A percentile compares a stretch with the other conserved stretches of the same genome.
Evolutionary conservation across 352 stramenopile species (phyloP).

Genomic region (Phytopythium vexans): DNA sequence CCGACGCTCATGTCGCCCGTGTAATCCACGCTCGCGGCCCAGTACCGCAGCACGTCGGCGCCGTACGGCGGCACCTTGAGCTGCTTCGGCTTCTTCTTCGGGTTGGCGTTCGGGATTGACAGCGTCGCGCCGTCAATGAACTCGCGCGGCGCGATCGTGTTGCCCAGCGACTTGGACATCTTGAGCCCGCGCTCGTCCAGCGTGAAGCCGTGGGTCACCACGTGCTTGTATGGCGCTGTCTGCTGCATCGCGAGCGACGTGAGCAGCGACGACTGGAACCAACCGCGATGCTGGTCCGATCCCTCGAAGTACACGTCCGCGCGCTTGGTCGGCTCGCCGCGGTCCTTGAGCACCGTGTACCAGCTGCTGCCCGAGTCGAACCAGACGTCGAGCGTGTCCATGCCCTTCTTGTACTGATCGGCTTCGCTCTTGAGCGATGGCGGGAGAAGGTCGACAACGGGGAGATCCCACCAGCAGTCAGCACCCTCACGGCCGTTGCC

Average conservation of each 20-base stretch:
- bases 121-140: constrained; percentile 93
- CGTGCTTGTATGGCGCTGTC: constrained; percentile 92
- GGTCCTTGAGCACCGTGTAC: constrained; percentile 50
- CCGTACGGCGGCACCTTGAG: constrained; percentile 90
- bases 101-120: constrained; percentile 38
- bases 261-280: constrained; percentile 98
- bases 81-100: constrained; percentile 61
- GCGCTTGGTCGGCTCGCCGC: constrained; percentile 63
- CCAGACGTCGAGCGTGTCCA: constrained; percentile 99
- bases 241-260: constrained; percentile 88
- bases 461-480: constrained; percentile 96
- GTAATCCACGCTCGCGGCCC: constrained; percentile 98
- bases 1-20: constrained; percentile 94
- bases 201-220: constrained; percentile 99
- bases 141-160: constrained; percentile 92
- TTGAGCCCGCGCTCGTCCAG: constrained; percentile 98
- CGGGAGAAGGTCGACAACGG: constrained; percentile 63
- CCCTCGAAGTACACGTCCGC: constrained; percentile 97
- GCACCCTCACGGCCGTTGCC: constrained; percentile 83
- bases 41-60: constrained; percentile 96
- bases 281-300: constrained; percentile 97
- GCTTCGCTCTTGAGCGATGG: constrained; percentile 57
- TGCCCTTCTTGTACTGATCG: constrained; percentile 92
- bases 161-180: constrained; percentile 99
- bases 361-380: constrained; percentile 95